phyloP scores from a whole-genome alignment of 208 protist species.

The Lotmaria passim region DNA sequence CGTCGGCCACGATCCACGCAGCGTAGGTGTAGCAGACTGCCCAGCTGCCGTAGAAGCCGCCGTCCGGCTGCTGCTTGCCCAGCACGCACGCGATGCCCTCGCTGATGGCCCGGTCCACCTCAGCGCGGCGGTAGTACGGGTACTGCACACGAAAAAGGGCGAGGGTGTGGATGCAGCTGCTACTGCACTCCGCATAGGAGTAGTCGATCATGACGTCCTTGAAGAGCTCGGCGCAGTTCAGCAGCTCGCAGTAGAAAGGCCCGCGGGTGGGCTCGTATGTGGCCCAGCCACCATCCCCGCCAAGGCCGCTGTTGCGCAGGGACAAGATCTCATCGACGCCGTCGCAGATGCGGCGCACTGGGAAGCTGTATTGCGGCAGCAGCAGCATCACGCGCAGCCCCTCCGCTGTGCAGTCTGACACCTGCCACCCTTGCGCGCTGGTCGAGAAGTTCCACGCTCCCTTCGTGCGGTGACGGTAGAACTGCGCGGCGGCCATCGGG shows the following conservation, averaged over 20 bases:
- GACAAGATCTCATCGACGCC: conserved; percentile 95
- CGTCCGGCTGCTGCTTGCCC: conserved; percentile 89
- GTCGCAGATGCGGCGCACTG: conserved; percentile 70
- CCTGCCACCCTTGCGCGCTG: conserved; percentile 94
- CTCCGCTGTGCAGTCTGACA: conserved; percentile 97
- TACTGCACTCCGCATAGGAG: conserved; percentile 96
- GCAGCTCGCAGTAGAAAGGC: conserved; percentile 88
- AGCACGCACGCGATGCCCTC: conserved; percentile 91
- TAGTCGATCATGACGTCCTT: conserved; percentile 99
- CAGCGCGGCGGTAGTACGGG: conserved; percentile 86
- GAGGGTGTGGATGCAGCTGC: conserved; percentile 95
- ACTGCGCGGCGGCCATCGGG: conserved; percentile 77
- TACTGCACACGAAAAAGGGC: conserved; percentile 88
- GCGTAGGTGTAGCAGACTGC: conserved; percentile 98
- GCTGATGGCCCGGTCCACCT: conserved; percentile 90
- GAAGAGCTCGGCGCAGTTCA: conserved; percentile 97
- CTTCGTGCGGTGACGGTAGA: conserved; percentile 95
- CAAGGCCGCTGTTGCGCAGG: conserved; percentile 87
- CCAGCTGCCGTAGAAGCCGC: conserved; percentile 96
- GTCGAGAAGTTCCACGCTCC: conserved; percentile 98
- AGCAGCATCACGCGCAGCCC: conserved; percentile 93
- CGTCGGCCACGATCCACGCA: conserved; percentile 96
- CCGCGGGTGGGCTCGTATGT: conserved; percentile 95
- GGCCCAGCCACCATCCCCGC: conserved; percentile 94
- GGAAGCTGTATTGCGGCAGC: conserved; percentile 51